Conservation (phyloP, 108 stramenopile species). For the Pelagomonas calceolata region DNA sequence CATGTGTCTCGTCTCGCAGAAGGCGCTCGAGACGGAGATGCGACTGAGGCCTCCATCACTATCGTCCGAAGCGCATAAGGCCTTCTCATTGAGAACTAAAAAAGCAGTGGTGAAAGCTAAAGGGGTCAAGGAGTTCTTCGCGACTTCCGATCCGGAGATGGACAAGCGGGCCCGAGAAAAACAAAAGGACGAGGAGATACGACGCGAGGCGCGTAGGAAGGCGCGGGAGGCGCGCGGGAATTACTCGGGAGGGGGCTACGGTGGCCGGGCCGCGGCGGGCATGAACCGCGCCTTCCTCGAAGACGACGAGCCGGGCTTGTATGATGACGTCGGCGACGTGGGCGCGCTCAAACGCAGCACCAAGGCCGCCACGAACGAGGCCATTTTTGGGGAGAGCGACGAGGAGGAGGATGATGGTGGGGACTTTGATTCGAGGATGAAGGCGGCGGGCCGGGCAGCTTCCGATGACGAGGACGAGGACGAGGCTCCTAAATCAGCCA, state of each 20-base stretch:
- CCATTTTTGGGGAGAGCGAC: slow-evolving; percentile 10
- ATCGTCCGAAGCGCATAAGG: slow-evolving; percentile 63
- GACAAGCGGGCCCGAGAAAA: slow-evolving; percentile 54
- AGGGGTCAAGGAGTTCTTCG: slow-evolving; percentile 57
- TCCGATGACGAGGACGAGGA: too few species aligned
- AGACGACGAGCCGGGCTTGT: slow-evolving; percentile 52
- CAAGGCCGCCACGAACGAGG: slow-evolving; percentile 33
- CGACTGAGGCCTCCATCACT: slow-evolving; percentile 54
- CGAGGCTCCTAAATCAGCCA: too few species aligned
- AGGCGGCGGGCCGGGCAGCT: too few species aligned
- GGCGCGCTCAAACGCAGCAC: too few species aligned
- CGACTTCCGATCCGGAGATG: slow-evolving; percentile 70
- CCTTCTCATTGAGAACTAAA: slow-evolving; percentile 33
- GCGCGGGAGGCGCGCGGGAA: slow-evolving; percentile 1
- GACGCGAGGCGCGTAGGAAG: slow-evolving; percentile 34
- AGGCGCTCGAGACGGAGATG: slow-evolving; percentile 37
- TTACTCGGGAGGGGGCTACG: slow-evolving; percentile 13
- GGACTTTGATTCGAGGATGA: too few species aligned
- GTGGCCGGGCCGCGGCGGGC: slow-evolving; percentile 30
- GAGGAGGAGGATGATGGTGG: background rate
- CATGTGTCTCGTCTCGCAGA: background rate
- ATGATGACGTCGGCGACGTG: slow-evolving; percentile 48
- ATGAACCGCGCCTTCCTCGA: slow-evolving; percentile 61
- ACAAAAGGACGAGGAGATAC: slow-evolving; percentile 56
- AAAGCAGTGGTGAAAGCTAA: slow-evolving; percentile 48